Base-by-base conservation (phyloP, 768 basidiomycete species). In the Boletellus ananas region DNA sequence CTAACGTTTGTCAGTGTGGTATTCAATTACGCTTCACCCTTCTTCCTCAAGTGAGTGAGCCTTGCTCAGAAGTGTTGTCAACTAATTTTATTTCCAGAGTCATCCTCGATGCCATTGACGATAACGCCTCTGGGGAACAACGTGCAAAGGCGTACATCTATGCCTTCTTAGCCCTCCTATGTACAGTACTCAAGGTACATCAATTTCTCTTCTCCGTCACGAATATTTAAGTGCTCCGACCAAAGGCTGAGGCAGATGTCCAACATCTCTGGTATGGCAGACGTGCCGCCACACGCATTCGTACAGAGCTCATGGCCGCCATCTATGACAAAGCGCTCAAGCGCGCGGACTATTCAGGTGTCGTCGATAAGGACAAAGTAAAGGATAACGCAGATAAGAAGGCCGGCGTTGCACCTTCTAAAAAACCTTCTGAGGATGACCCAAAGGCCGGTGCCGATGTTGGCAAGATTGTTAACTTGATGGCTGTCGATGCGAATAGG, bases 271-370 rank as follows among this genome's bases (percentile, higher is more conserved):
- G 89, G 88, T 83, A 79, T 48, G 83, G 85, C 18, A 80, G 93
- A 38, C 81, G 90, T n/a, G 89, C 83, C 1, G 64, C 75, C 0
- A 85, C 85, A 1, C 76, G 88, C 20, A 81, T 90, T 4, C 83
- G 88, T 8, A 77, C 79, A 12, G 87, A 89, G 68, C 77, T 94
- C 16, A 93, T 90, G 84, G 83, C 88, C 0, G 70, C 84, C 2
- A 89, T 95, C 45, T 95, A 94, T 60, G 87, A 92, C 65, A 96
- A 96, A 64, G 80, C 91, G 1, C 69, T 95, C 33, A 87, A 85
- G 65, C 73, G 93, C 27, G 85, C 81, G 61, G 92, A 94, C 62
- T 88, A 83, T 51, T 89, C 88, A 0, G 93, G 92, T 1, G 72
- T 90, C 34, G 73, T 88, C 9, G 74, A 80, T 44, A 78, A 78